Conservation (phyloP, 2,329 filamentous ascomycete species). For the Volutella citrinella region DNA sequence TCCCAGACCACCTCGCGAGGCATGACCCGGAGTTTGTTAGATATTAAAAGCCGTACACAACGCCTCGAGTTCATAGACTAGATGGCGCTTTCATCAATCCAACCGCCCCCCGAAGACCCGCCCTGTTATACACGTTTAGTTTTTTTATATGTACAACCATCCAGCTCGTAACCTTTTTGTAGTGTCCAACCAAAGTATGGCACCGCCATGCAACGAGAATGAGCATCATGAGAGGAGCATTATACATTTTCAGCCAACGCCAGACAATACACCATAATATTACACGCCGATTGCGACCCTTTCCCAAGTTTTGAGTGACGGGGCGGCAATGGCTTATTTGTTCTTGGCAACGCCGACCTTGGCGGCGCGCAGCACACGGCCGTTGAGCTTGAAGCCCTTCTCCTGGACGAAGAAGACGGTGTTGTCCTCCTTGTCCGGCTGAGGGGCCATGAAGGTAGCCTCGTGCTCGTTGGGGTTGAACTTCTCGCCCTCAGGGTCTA, state of each 20-base stretch:
- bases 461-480: slow-evolving; percentile 98
- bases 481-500: slow-evolving; percentile 78
- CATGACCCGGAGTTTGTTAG: no score
- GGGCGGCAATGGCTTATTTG: slow-evolving; percentile 32
- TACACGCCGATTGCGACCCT: slow-evolving; percentile 26
- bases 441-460: slow-evolving; percentile 89
- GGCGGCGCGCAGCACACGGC: slow-evolving; percentile 81
- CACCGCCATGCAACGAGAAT: slow-evolving; percentile 25
- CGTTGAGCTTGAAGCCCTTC: slow-evolving; percentile 94
- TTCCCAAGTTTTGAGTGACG: slow-evolving; percentile 8
- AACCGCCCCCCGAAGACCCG: slow-evolving; percentile 3
- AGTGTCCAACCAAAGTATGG: slow-evolving; percentile 12
- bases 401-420: slow-evolving; percentile 89
- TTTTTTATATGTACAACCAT: slow-evolving; percentile 19
- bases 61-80: no score
- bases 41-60: no score
- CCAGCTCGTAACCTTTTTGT: slow-evolving; percentile 18
- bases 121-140: slow-evolving; percentile 23
- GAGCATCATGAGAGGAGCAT: slow-evolving; percentile 46
- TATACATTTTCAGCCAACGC: slow-evolving; percentile 39
- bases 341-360: slow-evolving; percentile 98
- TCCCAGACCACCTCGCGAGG: no score
- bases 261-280: slow-evolving; percentile 30
- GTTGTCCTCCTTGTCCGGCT: slow-evolving; percentile 84
- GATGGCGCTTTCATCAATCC: no score